Base-by-base conservation (phyloP, 768 basidiomycete genomes). In the Phylloporus sp. region DNA sequence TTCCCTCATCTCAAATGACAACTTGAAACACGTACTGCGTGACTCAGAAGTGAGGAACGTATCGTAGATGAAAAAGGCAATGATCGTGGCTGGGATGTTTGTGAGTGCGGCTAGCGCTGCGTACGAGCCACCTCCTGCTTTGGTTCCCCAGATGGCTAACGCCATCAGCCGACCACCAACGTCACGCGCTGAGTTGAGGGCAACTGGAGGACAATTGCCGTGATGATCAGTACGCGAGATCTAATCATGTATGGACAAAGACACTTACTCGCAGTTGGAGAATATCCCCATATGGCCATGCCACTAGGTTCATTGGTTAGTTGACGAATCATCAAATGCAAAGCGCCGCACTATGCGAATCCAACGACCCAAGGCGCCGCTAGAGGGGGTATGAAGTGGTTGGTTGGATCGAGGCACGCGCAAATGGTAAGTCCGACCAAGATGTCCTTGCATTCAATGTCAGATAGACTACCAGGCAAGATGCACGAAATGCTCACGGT, bases 141-240 rank as follows among this genome's bases (percentile, higher is more conserved):
- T 59, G 3, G 29, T 60, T 18, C 85, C 85, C 76, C 80, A 87
- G 49, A 86, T 77, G 3, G 81, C 73, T 66, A 88, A 61, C 0
- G 75, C 79, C 57, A 78, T 76, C 18, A 87, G 53, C 16, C 85
- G 79, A 5, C 76, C 81, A 18, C 85, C 86, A 35, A 88, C 27
- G 62, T 87, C 86, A 60, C 86, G 82, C 24, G 85, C 84, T 5
- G 82, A 67, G 65, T 88, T 88, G 31, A 84, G 72, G 15, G 82
- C 74, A 41, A 88, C 78, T 81, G 50, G 10, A n/a, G 53, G 23
- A 5, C 39, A 40, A 18, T 28, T 12, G 40, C 40, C 5, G 16
- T 41, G 32, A 45, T 45, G 31, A 29, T 50, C 22, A 54, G 28
- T 15, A 29, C 42, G 10, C 4, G 6, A 5, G 24, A 29, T 40